These are phyloP conservation scores for Akebia trifoliata DNA, from an alignment of 164 flowering plant genomes.

Conservation along the genomic window DNA sequence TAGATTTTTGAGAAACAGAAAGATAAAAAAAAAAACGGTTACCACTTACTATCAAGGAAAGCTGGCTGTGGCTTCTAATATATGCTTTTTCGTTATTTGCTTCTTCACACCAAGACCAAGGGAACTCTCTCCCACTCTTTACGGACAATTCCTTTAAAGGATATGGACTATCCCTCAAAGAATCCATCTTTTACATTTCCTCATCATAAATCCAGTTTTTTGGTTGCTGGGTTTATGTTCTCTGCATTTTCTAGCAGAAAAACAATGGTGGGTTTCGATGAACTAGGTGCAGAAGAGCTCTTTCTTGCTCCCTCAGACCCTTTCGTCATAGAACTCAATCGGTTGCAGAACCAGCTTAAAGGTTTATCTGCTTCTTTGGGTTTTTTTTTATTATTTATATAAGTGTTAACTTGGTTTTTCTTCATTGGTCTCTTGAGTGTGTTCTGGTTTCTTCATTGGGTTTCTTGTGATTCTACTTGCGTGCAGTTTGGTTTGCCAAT, in stretches of 20 bases:
- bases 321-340: constrained; percentile 63
- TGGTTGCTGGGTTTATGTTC: constrained; percentile 14
- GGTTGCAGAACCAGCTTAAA: constrained; percentile 70
- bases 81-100: constrained; percentile 28
- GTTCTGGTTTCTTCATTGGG: too few species aligned
- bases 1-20: not conserved
- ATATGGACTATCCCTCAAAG: constrained; percentile 26
- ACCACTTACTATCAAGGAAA: constrained; percentile 35
- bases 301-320: constrained; percentile 51
- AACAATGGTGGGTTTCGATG: constrained; percentile 40
- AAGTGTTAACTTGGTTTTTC: not conserved
- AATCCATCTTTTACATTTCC: constrained; percentile 15
- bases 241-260: constrained; percentile 11
- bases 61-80: constrained; percentile 43
- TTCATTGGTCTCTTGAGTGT: too few species aligned
- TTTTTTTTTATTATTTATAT: not conserved
- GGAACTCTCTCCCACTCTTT: constrained; percentile 44
- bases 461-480: too few species aligned
- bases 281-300: constrained; percentile 26
- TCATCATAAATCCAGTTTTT: not conserved
- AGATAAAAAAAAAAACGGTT: not conserved
- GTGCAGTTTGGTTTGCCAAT: too few species aligned
- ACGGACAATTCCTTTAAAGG: constrained; percentile 48
- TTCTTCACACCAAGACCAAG: constrained; percentile 38
- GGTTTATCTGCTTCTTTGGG: constrained; percentile 29